Evolutionary conservation across 768 basidiomycete genomes (phyloP), one percentile per base, ranked within the genome.

Genomic region (Trametes gibbosa): DNA sequence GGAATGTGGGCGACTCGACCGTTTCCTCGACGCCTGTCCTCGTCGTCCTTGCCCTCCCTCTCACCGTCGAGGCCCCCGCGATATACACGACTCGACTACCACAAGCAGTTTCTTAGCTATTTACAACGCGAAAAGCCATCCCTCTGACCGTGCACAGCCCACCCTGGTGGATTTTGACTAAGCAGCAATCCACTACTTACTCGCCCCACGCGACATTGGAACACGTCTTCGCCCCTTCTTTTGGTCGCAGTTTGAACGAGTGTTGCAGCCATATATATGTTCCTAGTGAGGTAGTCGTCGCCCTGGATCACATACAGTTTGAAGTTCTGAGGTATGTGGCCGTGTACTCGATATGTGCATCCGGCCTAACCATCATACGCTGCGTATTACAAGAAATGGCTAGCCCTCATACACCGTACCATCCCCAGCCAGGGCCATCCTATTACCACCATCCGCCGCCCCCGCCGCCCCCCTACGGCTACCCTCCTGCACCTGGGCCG

Each of bases 391-490:
- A 50, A 59, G 56, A 27, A 54, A 72, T 72, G 71, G 65, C 72
- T 29, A 70, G 65, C 45, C 68, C 69, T 35, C 71, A 72, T 50
- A 70, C 72, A 25, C 67, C 66, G 3, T 73, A 73, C 55, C 56
- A 62, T 42, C 62, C 74, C 4, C 72, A 71, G 51, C 70, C 72
- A 19, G 73, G 72, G 27, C 73, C 71, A 2, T 71, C 74, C 27
- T 69, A 68, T 24, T 73, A 70, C 45, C 66, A 72, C 48, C 63
- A 63, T 21, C 54, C 62, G 5, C 68, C 69, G 17, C 67, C 66
- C 0, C 69, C 68, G 0, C 65, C 66, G 19, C 65, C 64, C 13
- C 69, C 61, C n/a, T 70, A 66, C 52, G 48, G 52, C 16, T 72
- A 66, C 50, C 23, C 64, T 2, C 61, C 59, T 24, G 51, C 63